phyloP scores from a whole-genome alignment of 305 asterid species.

The Rubia tinctorum region DNA sequence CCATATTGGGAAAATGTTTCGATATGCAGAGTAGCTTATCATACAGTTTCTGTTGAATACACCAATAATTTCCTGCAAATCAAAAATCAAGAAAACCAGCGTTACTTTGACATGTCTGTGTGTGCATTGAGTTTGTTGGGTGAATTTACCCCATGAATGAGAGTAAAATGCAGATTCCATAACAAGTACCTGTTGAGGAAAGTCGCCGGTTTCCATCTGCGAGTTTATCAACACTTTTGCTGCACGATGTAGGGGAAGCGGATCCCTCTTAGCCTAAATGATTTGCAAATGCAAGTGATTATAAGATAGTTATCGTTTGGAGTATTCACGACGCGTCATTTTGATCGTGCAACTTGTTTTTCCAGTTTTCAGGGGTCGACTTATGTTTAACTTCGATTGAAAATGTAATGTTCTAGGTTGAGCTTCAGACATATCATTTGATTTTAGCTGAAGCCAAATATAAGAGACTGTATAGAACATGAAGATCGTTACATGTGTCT shows the following conservation, averaged over 20 bases:
- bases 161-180: background rate
- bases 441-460: background rate
- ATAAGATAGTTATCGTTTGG: too few relatives aligned
- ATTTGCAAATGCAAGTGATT: constrained; percentile 2
- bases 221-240: constrained; percentile 54
- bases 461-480: background rate
- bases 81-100: background rate
- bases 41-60: constrained; percentile 63
- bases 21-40: constrained; percentile 70
- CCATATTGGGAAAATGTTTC: constrained; percentile 73
- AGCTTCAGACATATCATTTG: background rate
- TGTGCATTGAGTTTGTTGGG: background rate
- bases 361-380: constrained; percentile 42
- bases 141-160: too few relatives aligned
- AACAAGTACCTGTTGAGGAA: constrained; percentile 66
- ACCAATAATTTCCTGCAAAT: constrained; percentile 58
- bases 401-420: background rate
- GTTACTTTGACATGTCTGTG: background rate
- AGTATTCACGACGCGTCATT: constrained; percentile 69
- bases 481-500: too few relatives aligned
- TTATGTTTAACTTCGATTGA: too few relatives aligned
- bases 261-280: constrained; percentile 46
- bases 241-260: constrained; percentile 58
- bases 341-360: constrained; percentile 58
- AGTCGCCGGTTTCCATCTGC: constrained; percentile 74